Evolutionary conservation across 805 yeast genomes (phyloP).

Genomic region (Metschnikowia chrysomelidarum): DNA sequence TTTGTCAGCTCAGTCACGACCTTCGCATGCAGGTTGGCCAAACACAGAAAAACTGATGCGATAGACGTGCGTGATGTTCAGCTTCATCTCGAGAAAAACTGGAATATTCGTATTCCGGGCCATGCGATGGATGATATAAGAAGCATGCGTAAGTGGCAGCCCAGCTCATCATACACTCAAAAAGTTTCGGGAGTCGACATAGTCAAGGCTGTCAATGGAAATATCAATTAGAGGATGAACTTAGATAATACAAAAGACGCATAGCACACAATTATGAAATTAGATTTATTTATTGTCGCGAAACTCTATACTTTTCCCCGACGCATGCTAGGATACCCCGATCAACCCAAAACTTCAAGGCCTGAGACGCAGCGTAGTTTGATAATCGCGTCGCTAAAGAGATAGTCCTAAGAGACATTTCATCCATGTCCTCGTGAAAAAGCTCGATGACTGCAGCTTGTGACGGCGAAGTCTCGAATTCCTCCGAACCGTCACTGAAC

Average conservation of each 20-base stretch:
- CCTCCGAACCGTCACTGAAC: conserved; percentile 15
- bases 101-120: conserved; percentile 96
- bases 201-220: conserved; percentile 58
- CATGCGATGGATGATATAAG: conserved; percentile 89
- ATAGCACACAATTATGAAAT: too few species aligned
- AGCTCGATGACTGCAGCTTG: conserved; percentile 61
- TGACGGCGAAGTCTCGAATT: conserved; percentile 60
- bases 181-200: conserved; percentile 68
- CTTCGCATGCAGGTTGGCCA: conserved; percentile 93
- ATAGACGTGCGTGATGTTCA: conserved; percentile 89
- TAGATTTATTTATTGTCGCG: neutral
- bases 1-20: conserved; percentile 87
- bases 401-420: conserved; percentile 26
- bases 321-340: conserved; percentile 45
- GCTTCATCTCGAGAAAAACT: conserved; percentile 84
- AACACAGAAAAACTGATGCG: conserved; percentile 85
- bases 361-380: conserved; percentile 23
- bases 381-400: conserved; percentile 22
- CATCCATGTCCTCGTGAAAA: conserved; percentile 40
- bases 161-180: conserved; percentile 60
- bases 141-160: conserved; percentile 68
- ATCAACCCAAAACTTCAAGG: conserved; percentile 61
- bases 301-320: conserved; percentile 7
- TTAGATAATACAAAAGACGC: too few species aligned
- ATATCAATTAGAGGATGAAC: conserved; percentile 25